Evolutionary conservation across 2,329 filamentous ascomycete species (phyloP).

Genomic region (Claviceps sp.): DNA sequence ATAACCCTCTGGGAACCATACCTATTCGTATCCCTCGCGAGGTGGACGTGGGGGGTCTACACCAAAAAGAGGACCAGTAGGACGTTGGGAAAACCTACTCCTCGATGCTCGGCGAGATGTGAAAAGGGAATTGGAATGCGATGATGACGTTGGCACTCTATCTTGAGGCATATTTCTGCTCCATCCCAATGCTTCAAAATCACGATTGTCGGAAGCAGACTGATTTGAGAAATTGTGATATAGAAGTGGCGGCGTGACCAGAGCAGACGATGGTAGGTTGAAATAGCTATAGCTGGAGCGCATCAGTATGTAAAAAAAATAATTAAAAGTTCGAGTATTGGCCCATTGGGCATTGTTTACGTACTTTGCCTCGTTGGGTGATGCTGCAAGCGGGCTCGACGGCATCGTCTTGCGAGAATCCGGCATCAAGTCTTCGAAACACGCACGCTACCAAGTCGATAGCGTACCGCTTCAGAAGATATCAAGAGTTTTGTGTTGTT

Average conservation of each 20-base stretch:
- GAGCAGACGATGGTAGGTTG: conserved; percentile 12
- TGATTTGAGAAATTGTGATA: conserved; percentile 8
- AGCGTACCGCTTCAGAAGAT: neutral
- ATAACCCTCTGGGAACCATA: conserved; percentile 49
- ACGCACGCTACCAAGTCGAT: neutral
- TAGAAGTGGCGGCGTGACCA: conserved; percentile 9
- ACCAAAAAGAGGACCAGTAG: conserved; percentile 11
- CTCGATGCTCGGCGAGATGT: conserved; percentile 1
- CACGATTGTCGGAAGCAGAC: neutral
- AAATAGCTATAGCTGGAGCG: conserved; percentile 17
- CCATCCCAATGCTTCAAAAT: conserved; percentile 1
- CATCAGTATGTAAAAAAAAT: too few relatives aligned
- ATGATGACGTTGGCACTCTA: neutral
- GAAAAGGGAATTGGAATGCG: neutral
- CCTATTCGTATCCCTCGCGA: conserved; percentile 43
- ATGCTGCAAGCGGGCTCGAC: neutral
- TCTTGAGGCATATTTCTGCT: conserved; percentile 4
- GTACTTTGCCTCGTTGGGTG: conserved; percentile 14
- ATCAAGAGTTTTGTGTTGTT: neutral
- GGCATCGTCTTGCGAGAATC: conserved; percentile 3
- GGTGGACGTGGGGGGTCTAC: conserved; percentile 43
- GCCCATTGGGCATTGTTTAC: neutral
- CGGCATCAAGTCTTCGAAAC: conserved; percentile 10
- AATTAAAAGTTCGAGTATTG: neutral
- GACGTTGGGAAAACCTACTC: conserved; percentile 2